These are phyloP conservation scores for Pyrenopolyporus hunteri DNA, from an alignment of 495 filamentous ascomycete genomes.

Conservation along the genomic window DNA sequence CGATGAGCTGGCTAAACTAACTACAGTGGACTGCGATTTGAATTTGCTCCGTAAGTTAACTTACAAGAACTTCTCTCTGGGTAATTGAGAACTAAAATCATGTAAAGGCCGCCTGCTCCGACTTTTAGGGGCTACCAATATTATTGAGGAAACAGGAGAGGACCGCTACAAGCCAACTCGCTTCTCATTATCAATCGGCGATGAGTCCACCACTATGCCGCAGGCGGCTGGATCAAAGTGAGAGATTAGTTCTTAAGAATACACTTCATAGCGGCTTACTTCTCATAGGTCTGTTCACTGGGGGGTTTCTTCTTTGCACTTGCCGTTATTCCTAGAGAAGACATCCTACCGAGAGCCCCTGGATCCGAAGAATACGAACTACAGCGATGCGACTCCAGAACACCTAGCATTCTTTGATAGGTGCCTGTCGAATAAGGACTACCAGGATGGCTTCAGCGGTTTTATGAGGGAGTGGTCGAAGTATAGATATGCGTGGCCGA, in stretches of 20 bases:
- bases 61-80: neutral
- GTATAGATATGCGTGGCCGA: slow-evolving; percentile 35
- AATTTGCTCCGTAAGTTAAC: slow-evolving; percentile 32
- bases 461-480: slow-evolving; percentile 29
- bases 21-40: slow-evolving; percentile 24
- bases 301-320: slow-evolving; percentile 5
- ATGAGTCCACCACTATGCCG: slow-evolving; percentile 11
- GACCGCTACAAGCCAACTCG: slow-evolving; percentile 33
- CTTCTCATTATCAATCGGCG: slow-evolving; percentile 26
- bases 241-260: neutral
- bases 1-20: slow-evolving; percentile 22
- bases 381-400: slow-evolving; percentile 26
- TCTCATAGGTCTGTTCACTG: slow-evolving; percentile 27
- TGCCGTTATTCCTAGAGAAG: slow-evolving; percentile 34
- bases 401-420: slow-evolving; percentile 33
- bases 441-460: slow-evolving; percentile 28
- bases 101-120: slow-evolving; percentile 32
- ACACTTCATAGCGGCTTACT: neutral
- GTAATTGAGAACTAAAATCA: neutral
- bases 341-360: slow-evolving; percentile 30
- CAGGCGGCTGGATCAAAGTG: slow-evolving; percentile 7
- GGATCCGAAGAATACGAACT: slow-evolving; percentile 28
- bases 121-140: slow-evolving; percentile 22
- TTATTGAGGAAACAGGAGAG: slow-evolving; percentile 37
- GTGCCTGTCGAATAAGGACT: slow-evolving; percentile 10